A percentile compares a stretch with the other conserved stretches of the same genome.
phyloP scores from a whole-genome alignment of 1,284 basidiomycete species.

The Ustanciosporium gigantosporum region DNA sequence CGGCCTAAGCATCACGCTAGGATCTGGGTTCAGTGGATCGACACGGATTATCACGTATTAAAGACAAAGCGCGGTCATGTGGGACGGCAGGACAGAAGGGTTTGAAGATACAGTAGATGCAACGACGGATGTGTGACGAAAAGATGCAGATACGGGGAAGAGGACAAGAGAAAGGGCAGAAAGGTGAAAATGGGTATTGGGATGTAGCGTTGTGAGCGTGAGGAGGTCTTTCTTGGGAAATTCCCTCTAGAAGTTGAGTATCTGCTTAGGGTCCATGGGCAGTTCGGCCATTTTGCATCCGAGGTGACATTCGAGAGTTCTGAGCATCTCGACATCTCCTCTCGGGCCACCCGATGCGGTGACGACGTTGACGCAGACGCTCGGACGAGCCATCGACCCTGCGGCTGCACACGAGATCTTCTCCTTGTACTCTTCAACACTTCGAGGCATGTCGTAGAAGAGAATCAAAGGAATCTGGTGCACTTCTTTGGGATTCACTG shows the following conservation, averaged over 20 bases:
- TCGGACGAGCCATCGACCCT: slow-evolving; percentile 77
- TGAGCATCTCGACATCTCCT: slow-evolving; percentile 88
- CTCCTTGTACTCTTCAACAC: slow-evolving; percentile 92
- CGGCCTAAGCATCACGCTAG: too few species aligned
- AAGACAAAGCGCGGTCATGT: too few species aligned
- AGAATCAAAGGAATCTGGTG: slow-evolving; percentile 86
- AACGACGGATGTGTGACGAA: too few species aligned
- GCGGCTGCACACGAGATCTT: slow-evolving; percentile 71
- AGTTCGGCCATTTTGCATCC: slow-evolving; percentile 52
- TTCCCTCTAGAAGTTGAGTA: slow-evolving; percentile 48
- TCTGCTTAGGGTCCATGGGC: slow-evolving; percentile 49
- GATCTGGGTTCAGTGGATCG: too few species aligned
- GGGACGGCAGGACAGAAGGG: too few species aligned
- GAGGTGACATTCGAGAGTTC: slow-evolving; percentile 82
- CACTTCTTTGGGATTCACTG: slow-evolving; percentile 83
- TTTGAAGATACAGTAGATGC: too few species aligned
- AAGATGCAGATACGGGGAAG: too few species aligned
- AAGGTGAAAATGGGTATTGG: too few species aligned
- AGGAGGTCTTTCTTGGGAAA: too few species aligned
- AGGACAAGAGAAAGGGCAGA: too few species aligned
- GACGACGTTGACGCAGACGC: slow-evolving; percentile 90
- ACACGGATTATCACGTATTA: too few species aligned
- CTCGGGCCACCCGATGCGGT: slow-evolving; percentile 81
- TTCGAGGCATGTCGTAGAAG: slow-evolving; percentile 80
- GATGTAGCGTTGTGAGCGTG: too few species aligned